Conservation (phyloP, 208 protist species). For the Trichomonas tenax region DNA sequence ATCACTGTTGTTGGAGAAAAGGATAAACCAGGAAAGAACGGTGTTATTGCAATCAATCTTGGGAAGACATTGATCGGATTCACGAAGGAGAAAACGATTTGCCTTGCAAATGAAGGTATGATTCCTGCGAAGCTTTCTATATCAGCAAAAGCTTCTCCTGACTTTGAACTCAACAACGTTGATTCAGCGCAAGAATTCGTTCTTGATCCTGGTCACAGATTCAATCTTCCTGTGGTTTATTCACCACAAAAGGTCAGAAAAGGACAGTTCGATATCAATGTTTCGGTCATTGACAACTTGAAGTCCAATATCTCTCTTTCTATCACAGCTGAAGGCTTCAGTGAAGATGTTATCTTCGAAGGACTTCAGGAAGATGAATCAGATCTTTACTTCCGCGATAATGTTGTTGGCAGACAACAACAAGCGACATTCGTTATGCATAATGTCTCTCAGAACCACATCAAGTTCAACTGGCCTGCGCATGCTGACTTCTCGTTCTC, state of each 20-base stretch:
- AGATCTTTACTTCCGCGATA: not conserved
- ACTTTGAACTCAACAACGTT: not conserved
- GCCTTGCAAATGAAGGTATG: not conserved
- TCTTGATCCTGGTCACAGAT: not conserved
- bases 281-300: not conserved
- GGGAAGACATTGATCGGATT: not conserved
- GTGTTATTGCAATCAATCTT: not conserved
- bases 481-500: not conserved
- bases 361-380: not conserved
- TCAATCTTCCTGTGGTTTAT: not conserved
- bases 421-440: not conserved
- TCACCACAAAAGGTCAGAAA: not conserved
- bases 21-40: not conserved
- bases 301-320: not conserved
- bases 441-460: not conserved
- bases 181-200: not conserved
- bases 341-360: not conserved
- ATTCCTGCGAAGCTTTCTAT: not conserved
- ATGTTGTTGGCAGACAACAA: not conserved
- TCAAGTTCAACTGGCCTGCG: not conserved
- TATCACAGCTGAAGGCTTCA: not conserved
- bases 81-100: not conserved
- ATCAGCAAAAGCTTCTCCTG: not conserved
- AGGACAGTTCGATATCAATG: not conserved
- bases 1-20: not conserved